Evolutionary conservation across 768 basidiomycete genomes (phyloP).

Genomic region (Plicaturopsis crispa): DNA sequence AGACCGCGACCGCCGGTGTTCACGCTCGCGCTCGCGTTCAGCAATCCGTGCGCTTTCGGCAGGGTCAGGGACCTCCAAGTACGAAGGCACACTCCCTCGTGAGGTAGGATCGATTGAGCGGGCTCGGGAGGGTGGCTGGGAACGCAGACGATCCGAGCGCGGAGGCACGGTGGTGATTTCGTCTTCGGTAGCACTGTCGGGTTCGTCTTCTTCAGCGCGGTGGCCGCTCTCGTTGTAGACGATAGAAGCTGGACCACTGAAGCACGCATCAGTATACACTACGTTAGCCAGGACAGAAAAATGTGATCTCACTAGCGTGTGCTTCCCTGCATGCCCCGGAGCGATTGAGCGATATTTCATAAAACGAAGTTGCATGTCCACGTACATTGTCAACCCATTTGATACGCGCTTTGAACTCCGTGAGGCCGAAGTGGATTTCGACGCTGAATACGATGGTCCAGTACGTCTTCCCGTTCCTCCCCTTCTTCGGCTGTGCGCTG

Average conservation of each 20-base stretch:
- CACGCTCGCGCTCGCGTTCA: background rate
- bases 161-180: conserved; percentile 37
- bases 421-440: conserved; percentile 77
- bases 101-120: background rate
- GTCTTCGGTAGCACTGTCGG: conserved; percentile 58
- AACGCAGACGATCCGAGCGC: conserved; percentile 17
- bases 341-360: no score
- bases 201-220: conserved; percentile 67
- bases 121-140: background rate
- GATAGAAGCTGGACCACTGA: conserved; percentile 71
- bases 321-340: conserved; percentile 55
- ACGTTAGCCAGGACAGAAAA: conserved; percentile 1
- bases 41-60: background rate
- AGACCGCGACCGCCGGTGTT: background rate
- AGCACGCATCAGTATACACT: conserved; percentile 4
- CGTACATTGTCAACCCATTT: conserved; percentile 78
- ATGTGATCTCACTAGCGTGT: conserved; percentile 58
- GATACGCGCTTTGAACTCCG: conserved; percentile 75
- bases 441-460: conserved; percentile 84
- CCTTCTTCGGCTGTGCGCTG: conserved; percentile 61
- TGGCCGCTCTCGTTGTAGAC: conserved; percentile 77
- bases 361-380: conserved; percentile 9
- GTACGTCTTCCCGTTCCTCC: conserved; percentile 60
- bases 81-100: background rate
- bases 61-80: background rate